A percentile compares a stretch with the other conserved stretches of the same genome.
Conservation (phyloP, 2,329 filamentous ascomycete species). For the Helicocarpus griseus region DNA sequence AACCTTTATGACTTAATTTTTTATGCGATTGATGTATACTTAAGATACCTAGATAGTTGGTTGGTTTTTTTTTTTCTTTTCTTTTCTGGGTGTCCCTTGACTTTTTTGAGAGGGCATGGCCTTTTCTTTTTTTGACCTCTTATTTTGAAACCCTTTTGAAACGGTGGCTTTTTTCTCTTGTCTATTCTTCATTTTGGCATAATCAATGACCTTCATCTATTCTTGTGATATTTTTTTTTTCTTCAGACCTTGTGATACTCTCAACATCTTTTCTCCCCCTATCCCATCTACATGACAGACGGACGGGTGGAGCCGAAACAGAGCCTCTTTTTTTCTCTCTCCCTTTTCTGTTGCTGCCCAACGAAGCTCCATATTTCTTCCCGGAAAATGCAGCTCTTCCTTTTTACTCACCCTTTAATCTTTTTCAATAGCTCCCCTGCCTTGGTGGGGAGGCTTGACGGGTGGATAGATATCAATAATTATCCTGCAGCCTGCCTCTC, state of each 20-base stretch:
- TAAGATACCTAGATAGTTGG: no score
- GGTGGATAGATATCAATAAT: no score
- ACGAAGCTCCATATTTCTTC: neutral
- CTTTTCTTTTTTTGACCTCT: no score
- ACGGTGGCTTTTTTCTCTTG: neutral
- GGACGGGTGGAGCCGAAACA: neutral
- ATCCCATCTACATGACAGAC: neutral
- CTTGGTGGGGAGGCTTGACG: no score
- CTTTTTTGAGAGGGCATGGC: no score
- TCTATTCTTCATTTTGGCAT: neutral
- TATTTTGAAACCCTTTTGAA: no score
- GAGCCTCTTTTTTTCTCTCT: neutral
- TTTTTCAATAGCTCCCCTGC: no score
- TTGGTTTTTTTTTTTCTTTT: no score
- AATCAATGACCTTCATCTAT: neutral
- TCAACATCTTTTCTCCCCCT: neutral
- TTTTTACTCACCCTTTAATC: neutral
- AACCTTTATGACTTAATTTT: no score
- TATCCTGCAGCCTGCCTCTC: no score
- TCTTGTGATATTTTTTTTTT: neutral
- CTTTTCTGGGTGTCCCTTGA: no score
- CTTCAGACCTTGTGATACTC: neutral
- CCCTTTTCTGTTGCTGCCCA: neutral
- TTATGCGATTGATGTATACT: no score
- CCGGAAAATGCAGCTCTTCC: neutral